Evolutionary conservation across 1,284 basidiomycete species (phyloP).

Genomic region (Rhodotorula sp.): DNA sequence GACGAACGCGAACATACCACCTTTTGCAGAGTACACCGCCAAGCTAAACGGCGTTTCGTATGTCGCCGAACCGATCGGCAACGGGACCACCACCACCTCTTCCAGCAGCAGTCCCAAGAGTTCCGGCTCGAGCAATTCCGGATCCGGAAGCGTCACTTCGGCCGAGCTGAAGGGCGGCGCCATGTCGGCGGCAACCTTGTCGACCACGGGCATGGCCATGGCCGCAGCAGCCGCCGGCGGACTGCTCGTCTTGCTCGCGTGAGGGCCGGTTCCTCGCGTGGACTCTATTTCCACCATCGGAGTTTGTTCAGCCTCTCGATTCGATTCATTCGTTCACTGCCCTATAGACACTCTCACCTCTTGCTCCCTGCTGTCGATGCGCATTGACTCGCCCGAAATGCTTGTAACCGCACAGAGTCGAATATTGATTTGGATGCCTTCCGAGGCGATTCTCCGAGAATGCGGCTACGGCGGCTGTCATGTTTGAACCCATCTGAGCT

Average conservation of each 20-base stretch:
- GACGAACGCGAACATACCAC: no score
- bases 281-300: neutral
- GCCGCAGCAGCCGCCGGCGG: neutral
- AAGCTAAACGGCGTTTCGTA: constrained; percentile 48
- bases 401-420: no score
- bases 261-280: neutral
- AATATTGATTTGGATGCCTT: no score
- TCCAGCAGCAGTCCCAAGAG: neutral
- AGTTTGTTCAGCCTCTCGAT: no score
- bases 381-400: no score
- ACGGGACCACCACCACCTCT: constrained; percentile 29
- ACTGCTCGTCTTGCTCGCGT: neutral
- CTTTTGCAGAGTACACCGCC: constrained; percentile 45
- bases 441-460: no score
- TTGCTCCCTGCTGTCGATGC: no score
- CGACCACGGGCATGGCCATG: neutral
- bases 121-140: neutral
- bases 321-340: no score
- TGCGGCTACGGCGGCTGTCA: no score
- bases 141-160: neutral
- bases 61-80: constrained; percentile 34
- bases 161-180: neutral
- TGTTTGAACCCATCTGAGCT: no score
- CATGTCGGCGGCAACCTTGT: neutral
- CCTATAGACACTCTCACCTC: no score